Percentiles rank a stretch among this genome's conserved stretches.
phyloP scores from a whole-genome alignment of 768 basidiomycete species.

The Hebeloma cylindrosporum region DNA sequence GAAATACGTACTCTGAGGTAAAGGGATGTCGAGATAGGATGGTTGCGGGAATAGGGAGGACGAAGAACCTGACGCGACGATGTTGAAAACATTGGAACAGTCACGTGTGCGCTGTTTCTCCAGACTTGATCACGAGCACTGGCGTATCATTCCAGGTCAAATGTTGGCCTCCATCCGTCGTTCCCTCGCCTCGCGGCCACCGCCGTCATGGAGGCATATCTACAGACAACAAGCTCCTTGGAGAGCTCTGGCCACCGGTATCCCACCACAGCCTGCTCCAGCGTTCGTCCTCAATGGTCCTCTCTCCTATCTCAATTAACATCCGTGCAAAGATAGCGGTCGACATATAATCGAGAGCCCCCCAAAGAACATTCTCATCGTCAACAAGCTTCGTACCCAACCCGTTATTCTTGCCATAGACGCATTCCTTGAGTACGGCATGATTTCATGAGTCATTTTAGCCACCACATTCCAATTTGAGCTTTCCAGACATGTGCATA shows the following conservation, averaged over 20 bases:
- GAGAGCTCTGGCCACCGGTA: constrained; percentile 12
- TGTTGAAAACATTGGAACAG: constrained; percentile 30
- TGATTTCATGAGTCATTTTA: constrained; percentile 6
- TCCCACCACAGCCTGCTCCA: constrained; percentile 23
- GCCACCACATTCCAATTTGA: constrained; percentile 1
- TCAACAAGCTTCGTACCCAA: constrained; percentile 79
- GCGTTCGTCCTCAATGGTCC: constrained; percentile 28
- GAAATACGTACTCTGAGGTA: background rate
- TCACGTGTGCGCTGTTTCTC: constrained; percentile 26
- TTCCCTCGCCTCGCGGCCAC: constrained; percentile 2
- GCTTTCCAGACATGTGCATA: constrained; percentile 51
- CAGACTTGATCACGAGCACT: background rate
- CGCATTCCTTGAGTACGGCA: constrained; percentile 63
- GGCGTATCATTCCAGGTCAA: background rate
- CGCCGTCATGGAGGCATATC: background rate
- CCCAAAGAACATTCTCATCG: constrained; percentile 68
- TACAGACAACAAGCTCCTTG: background rate
- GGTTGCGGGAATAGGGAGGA: background rate
- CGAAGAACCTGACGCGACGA: constrained; percentile 16
- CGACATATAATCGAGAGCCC: constrained; percentile 34
- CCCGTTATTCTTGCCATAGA: constrained; percentile 77
- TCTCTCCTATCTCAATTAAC: constrained; percentile 23
- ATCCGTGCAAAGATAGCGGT: constrained; percentile 37
- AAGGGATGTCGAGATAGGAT: background rate
- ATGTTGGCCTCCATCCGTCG: constrained; percentile 20